phyloP scores from a whole-genome alignment of 2,329 filamentous ascomycete genomes.

The Fusarium marasasianum region DNA sequence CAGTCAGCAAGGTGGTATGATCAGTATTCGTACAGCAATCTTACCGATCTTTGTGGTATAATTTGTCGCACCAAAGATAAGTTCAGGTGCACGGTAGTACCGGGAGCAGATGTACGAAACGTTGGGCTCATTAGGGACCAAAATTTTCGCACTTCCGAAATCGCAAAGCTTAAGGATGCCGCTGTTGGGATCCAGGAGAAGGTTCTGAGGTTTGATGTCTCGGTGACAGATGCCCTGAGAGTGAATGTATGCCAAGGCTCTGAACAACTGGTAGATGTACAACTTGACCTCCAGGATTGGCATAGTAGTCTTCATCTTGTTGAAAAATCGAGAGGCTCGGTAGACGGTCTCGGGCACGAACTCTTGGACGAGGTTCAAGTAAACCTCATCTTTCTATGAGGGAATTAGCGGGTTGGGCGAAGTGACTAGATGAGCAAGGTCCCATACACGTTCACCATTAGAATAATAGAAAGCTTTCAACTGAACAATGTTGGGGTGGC shows the following conservation, averaged over 20 bases:
- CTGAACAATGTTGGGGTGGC: conserved; percentile 98
- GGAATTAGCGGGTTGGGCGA: conserved; percentile 21
- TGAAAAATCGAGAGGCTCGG: conserved; percentile 97
- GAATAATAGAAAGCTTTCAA: conserved; percentile 99
- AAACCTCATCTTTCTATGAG: conserved; percentile 92
- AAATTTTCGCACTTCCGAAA: conserved; percentile 98
- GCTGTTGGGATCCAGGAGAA: conserved; percentile 89
- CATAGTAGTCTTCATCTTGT: conserved; percentile 99
- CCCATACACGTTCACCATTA: conserved; percentile 90
- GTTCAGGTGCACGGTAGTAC: conserved; percentile 96
- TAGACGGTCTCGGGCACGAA: conserved; percentile 99
- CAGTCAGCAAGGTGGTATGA: conserved; percentile 9
- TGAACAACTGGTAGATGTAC: conserved; percentile 99
- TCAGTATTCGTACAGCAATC: conserved; percentile 45
- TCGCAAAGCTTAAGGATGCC: conserved; percentile 97
- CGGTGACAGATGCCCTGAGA: conserved; percentile 99
- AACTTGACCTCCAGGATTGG: conserved; percentile 98
- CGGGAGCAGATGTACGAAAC: conserved; percentile 99
- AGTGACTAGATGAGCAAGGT: neutral
- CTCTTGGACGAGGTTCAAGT: conserved; percentile 97
- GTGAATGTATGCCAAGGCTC: conserved; percentile 97
- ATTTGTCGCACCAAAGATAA: conserved; percentile 99
- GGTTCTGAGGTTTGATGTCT: conserved; percentile 99
- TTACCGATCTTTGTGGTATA: conserved; percentile 99
- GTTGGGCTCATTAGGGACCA: conserved; percentile 98